Evolutionary conservation across 495 filamentous ascomycete genomes (phyloP), one percentile per base, ranked within the genome.

Genomic region (Lophium mytilinum): DNA sequence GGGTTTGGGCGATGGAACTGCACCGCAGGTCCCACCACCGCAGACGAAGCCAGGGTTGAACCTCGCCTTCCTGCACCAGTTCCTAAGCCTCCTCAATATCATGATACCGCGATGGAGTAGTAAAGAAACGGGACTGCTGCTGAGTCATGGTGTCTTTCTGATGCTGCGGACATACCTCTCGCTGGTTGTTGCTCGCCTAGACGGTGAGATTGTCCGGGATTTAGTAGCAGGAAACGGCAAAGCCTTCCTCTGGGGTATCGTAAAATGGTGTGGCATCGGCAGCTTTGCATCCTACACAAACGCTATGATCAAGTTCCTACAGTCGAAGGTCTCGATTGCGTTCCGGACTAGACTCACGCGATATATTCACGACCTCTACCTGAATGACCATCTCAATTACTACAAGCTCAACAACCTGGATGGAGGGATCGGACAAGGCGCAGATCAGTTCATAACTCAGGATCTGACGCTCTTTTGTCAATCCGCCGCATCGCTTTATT

Each of bases 401-500:
- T 97, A 99, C 76, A 96, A 96, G 71, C 72, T 99, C 46, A 81
- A 86, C 41, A 97, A 96, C 66, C 76, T 96, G 41, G 94, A 99
- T 62, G 93, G 94, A 11, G 90, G 91, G 0, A 83, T 97, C 37
- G 92, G 89, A 5, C 88, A 90, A 65, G 87, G 88, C 7, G 86
- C 90, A 17, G 94, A 99, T 70, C 94, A 97, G 66, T 99, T 91
- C 71, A 96, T 99, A 69, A 96, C 92, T 0, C 91, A 96, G 66
- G 94, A 99, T 71, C 80, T 99, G 4, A 95, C 93, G 0, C 75
- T 94, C 10, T 97, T 99, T 76, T 97, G 94, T 65, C 83, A 85
- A 37, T 85, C 90, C 12, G 91, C 94, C 11, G 91, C 94, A n/a
- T 83, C 88, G 30, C 72, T 99, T 0, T 96, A 96, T 72, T 96